Evolutionary conservation across 805 yeast species (phyloP), one percentile per base, ranked within the genome.

Genomic region (Candida fluviatilis): DNA sequence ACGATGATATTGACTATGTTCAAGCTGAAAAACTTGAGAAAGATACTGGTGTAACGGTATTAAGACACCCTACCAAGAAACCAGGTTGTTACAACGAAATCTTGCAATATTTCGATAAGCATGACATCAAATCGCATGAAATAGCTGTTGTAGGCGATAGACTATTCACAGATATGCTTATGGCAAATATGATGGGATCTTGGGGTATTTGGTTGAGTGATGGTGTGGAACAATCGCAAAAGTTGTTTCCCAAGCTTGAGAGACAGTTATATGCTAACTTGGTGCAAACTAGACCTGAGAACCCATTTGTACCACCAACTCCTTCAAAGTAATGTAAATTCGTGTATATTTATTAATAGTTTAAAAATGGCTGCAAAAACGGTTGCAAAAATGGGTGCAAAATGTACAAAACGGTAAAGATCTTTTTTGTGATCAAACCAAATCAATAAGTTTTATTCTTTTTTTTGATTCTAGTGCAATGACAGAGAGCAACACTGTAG

Each of bases 161-260:
- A 27, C 69, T 93, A 18, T 80, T 89, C 61, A 93, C 99, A 0
- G 99, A 93, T 58, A 75, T 93, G 38, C 62, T 90, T 37, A 85
- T 93, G 95, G 96, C 97, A 14, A 91, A 93, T 51, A 69, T 81
- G 70, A 88, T 91, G 95, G 95, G 95, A 0, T 69, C 93, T 0
- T 76, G 78, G 60, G 85, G 91, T 0, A 71, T 88, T 3, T 93
- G 98, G 96, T 54, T 93, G 1, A 66, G 74, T 36, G 80, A 80
- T 17, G 98, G 98, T 3, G 95, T 89, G 4, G 65, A 64, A 39
- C 58, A 65, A 31, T 73, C 84, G 2, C 58, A 69, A 18, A 71
- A 75, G 39, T 31, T 70, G 11, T 70, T 80, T 30, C 80, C 82
- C 19, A 62, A 63, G 10, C 36, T 76, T 10, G 90, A 83, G 51